These are phyloP conservation scores for Trametes sanguinea DNA, from an alignment of 768 basidiomycete genomes.

Conservation along the genomic window DNA sequence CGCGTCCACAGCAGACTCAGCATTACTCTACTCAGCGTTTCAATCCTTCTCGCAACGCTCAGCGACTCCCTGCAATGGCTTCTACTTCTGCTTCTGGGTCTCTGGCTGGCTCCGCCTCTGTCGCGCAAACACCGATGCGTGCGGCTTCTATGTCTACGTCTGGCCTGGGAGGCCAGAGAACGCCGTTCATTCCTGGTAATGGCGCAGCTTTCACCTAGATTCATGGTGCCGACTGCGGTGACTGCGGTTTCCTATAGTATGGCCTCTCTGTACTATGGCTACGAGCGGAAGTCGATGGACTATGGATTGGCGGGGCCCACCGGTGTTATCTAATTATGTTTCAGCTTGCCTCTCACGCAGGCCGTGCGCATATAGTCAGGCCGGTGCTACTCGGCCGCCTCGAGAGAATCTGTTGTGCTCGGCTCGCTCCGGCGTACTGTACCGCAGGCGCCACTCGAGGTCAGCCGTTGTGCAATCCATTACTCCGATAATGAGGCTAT, in stretches of 20 bases:
- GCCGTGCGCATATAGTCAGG: conserved; percentile 8
- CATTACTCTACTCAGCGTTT: conserved; percentile 32
- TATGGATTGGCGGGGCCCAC: too few species aligned
- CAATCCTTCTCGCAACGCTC: conserved; percentile 25
- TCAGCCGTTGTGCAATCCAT: too few species aligned
- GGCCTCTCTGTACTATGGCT: too few species aligned
- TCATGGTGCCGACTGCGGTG: too few species aligned
- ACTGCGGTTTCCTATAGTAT: too few species aligned
- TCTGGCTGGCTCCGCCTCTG: conserved; percentile 24
- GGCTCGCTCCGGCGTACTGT: too few species aligned
- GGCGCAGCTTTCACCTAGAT: conserved; percentile 36
- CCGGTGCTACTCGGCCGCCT: background rate
- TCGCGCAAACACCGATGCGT: conserved; percentile 20
- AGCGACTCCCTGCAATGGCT: conserved; percentile 13
- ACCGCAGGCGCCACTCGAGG: too few species aligned
- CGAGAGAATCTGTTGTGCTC: background rate
- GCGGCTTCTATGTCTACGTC: conserved; percentile 19
- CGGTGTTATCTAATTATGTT: too few species aligned
- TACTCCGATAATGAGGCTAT: too few species aligned
- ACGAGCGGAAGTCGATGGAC: too few species aligned
- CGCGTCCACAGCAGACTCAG: conserved; percentile 30
- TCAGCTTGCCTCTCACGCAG: background rate
- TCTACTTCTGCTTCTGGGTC: conserved; percentile 14
- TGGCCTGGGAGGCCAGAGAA: conserved; percentile 46
- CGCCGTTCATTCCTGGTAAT: conserved; percentile 50